phyloP scores from a whole-genome alignment of 768 basidiomycete genomes.

The Infundibulicybe gibba region DNA sequence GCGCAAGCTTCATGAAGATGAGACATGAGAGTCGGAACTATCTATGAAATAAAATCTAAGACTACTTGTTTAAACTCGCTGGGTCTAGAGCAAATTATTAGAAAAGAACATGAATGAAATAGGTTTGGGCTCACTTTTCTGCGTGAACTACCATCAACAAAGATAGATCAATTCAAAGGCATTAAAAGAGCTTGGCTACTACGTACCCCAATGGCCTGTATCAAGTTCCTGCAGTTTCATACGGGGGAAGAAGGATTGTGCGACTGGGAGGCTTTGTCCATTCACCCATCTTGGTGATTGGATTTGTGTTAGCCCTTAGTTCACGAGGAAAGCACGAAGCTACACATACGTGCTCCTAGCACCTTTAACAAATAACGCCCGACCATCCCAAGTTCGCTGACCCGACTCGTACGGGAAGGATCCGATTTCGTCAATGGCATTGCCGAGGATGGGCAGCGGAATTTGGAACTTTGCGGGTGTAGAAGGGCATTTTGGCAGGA shows the following conservation, averaged over 20 bases:
- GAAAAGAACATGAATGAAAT: not conserved
- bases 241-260: constrained; percentile 68
- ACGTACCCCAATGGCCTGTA: constrained; percentile 80
- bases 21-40: too few relatives aligned
- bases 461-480: constrained; percentile 56
- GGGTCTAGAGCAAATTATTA: constrained; percentile 19
- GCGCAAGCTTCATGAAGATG: too few relatives aligned
- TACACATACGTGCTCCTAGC: constrained; percentile 58
- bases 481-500: constrained; percentile 19
- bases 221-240: constrained; percentile 60
- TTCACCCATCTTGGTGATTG: constrained; percentile 62
- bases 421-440: constrained; percentile 62
- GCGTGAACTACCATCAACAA: constrained; percentile 59
- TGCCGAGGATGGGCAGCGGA: constrained; percentile 59
- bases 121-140: constrained; percentile 40
- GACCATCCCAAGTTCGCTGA: constrained; percentile 47
- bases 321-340: not conserved
- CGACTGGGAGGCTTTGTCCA: constrained; percentile 54
- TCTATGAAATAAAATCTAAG: constrained; percentile 20
- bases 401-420: constrained; percentile 69
- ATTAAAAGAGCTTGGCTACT: not conserved
- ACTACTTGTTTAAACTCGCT: constrained; percentile 43
- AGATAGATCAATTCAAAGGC: not conserved
- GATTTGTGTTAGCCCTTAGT: not conserved
- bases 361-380: constrained; percentile 73